Evolutionary conservation across 345 rosid genomes (phyloP).

Genomic region (Populus nigra): DNA sequence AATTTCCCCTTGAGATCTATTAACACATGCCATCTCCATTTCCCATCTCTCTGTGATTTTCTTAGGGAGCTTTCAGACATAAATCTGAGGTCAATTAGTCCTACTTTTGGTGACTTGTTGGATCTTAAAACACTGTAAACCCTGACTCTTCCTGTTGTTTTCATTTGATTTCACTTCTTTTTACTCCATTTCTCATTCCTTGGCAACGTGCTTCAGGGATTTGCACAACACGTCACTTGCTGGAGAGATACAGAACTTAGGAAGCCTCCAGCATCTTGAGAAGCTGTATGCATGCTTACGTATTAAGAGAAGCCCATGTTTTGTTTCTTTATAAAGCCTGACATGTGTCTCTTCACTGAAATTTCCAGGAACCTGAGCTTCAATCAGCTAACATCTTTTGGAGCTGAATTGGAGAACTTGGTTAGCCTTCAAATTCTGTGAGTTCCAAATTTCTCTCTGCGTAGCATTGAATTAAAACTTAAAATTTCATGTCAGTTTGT

Average conservation of each 20-base stretch:
- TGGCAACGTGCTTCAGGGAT: constrained; percentile 47
- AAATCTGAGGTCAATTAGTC: constrained; percentile 75
- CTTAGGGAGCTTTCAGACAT: constrained; percentile 68
- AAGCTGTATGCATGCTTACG: constrained; percentile 49
- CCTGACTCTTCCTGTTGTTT: background rate
- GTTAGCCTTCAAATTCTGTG: constrained; percentile 76
- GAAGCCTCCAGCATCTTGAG: constrained; percentile 71
- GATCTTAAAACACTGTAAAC: constrained; percentile 82
- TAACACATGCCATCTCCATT: background rate
- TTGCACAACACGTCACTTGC: constrained; percentile 87
- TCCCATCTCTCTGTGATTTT: background rate
- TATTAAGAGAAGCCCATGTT: background rate
- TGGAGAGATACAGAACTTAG: constrained; percentile 75
- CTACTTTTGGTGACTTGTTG: constrained; percentile 87
- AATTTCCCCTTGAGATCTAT: constrained; percentile 9
- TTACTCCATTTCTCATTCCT: background rate
- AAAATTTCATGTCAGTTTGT: background rate
- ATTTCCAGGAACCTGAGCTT: constrained; percentile 79
- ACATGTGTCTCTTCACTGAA: background rate
- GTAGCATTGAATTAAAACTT: background rate
- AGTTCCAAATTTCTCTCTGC: constrained; percentile 27
- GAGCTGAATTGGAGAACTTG: constrained; percentile 57
- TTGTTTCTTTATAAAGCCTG: constrained; percentile 5
- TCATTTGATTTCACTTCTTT: background rate
- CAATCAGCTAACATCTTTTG: constrained; percentile 68